These are phyloP conservation scores for Zymoseptoria crescenta DNA, from an alignment of 2,329 filamentous ascomycete genomes.

Conservation along the genomic window DNA sequence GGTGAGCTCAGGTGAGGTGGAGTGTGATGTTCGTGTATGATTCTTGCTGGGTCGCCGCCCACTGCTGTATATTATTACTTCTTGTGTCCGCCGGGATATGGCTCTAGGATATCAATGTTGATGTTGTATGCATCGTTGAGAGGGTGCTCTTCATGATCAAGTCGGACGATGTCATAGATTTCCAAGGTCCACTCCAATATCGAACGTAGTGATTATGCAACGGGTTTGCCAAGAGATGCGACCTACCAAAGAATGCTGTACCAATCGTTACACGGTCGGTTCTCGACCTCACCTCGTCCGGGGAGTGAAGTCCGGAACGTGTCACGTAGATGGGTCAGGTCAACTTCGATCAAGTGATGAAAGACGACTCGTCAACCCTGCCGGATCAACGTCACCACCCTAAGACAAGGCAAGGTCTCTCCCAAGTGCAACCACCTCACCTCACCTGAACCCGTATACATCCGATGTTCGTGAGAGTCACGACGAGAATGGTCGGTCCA, in stretches of 20 bases:
- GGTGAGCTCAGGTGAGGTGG: not conserved
- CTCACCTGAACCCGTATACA: too few relatives aligned
- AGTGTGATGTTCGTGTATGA: not conserved
- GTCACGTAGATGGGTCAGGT: too few relatives aligned
- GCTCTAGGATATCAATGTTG: too few relatives aligned
- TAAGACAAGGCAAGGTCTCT: too few relatives aligned
- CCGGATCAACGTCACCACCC: too few relatives aligned
- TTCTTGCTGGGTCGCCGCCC: not conserved
- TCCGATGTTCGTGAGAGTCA: too few relatives aligned
- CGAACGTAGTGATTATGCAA: not conserved
- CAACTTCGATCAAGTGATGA: too few relatives aligned
- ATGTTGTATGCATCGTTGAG: too few relatives aligned
- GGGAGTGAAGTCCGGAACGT: not conserved
- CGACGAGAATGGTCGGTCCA: too few relatives aligned
- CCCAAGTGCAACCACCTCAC: too few relatives aligned
- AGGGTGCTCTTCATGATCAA: too few relatives aligned
- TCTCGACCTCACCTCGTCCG: not conserved
- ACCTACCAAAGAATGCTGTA: not conserved
- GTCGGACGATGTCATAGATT: not conserved
- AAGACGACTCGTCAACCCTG: too few relatives aligned
- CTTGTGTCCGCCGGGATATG: not conserved
- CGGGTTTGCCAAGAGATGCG: not conserved
- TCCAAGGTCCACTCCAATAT: not conserved
- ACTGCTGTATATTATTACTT: not conserved
- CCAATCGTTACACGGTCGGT: not conserved